A percentile compares a stretch with the other conserved stretches of the same genome.
These are phyloP conservation scores for Pisolithus thermaeus DNA, from an alignment of 1,284 basidiomycete species.

Conservation along the genomic window DNA sequence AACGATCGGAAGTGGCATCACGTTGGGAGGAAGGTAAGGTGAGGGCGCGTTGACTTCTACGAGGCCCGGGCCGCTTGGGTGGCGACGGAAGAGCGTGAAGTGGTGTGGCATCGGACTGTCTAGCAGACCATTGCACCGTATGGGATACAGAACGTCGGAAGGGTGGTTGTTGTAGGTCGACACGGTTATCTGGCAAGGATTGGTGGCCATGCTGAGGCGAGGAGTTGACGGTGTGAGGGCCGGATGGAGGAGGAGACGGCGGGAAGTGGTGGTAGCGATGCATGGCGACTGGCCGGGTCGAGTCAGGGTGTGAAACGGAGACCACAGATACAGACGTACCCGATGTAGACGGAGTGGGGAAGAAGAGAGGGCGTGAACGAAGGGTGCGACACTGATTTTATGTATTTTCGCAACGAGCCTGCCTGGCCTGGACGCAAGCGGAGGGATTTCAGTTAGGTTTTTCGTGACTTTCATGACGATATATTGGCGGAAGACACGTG, in stretches of 20 bases:
- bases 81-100: constrained; percentile 26
- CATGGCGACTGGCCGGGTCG: constrained; percentile 2
- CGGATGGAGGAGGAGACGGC: constrained; percentile 40
- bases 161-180: constrained; percentile 17
- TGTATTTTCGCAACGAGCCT: neutral
- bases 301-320: constrained; percentile 1
- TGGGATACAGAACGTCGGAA: constrained; percentile 24
- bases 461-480: constrained; percentile 20
- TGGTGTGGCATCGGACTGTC: constrained; percentile 14
- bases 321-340: neutral
- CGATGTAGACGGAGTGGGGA: neutral
- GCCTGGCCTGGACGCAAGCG: neutral
- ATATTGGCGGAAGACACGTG: constrained; percentile 22
- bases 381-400: neutral
- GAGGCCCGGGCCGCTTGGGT: constrained; percentile 21
- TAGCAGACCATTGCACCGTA: constrained; percentile 19
- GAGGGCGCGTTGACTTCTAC: constrained; percentile 32
- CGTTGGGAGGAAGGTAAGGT: constrained; percentile 32
- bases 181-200: constrained; percentile 23
- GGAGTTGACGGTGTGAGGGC: constrained; percentile 32
- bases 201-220: constrained; percentile 32
- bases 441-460: constrained; percentile 3
- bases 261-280: constrained; percentile 33
- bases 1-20: constrained; percentile 1
- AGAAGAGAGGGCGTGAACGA: neutral